Evolutionary conservation across 495 filamentous ascomycete species (phyloP).

Genomic region (Penicillium cosmopolitanum): DNA sequence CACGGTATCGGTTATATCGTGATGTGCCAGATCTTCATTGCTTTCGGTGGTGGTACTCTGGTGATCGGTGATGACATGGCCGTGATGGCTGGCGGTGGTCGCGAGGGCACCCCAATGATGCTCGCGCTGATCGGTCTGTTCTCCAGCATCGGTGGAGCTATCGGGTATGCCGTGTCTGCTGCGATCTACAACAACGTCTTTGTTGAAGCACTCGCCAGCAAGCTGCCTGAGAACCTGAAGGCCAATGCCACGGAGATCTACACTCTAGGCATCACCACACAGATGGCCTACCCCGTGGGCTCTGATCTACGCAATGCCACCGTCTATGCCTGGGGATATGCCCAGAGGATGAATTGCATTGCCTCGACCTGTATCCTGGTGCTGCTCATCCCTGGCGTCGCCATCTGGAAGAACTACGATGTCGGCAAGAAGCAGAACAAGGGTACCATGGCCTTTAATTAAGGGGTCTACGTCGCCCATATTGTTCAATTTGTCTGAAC

Average conservation of each 20-base stretch:
- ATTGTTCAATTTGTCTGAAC: too few species aligned
- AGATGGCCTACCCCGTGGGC: conserved; percentile 59
- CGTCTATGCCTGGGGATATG: conserved; percentile 60
- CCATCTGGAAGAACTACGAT: conserved; percentile 50
- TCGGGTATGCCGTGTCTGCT: conserved; percentile 65
- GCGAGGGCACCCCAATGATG: conserved; percentile 70
- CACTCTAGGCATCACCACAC: conserved; percentile 47
- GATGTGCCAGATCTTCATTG: conserved; percentile 82
- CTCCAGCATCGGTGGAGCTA: conserved; percentile 67
- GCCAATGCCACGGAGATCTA: conserved; percentile 51
- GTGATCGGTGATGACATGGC: conserved; percentile 74
- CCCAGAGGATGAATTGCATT: conserved; percentile 60
- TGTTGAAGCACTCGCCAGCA: conserved; percentile 50
- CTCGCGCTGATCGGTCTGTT: conserved; percentile 71
- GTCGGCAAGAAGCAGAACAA: conserved; percentile 53
- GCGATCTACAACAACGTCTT: conserved; percentile 75
- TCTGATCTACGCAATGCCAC: conserved; percentile 58
- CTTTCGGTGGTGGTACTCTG: conserved; percentile 66
- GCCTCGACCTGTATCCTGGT: conserved; percentile 48
- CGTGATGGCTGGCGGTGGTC: conserved; percentile 66
- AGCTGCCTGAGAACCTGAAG: conserved; percentile 48
- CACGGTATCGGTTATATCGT: conserved; percentile 67
- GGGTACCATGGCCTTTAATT: conserved; percentile 39
- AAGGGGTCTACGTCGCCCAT: not conserved
- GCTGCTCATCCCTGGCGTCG: conserved; percentile 41